Conservation (phyloP, 108 stramenopile genomes). For the Nitzschia putrida region DNA sequence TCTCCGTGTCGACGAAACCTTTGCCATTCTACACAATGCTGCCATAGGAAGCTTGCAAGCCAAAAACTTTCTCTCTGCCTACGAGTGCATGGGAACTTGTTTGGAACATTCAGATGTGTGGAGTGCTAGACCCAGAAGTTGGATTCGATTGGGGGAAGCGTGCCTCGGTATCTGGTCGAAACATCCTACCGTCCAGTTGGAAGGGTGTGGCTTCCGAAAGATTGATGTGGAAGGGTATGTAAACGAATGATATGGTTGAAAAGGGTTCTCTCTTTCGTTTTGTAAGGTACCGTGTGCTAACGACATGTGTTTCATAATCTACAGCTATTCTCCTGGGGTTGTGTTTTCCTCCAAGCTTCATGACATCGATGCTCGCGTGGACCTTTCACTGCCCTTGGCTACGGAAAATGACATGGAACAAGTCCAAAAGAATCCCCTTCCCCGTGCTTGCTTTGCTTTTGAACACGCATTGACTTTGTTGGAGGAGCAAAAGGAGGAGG, state of each 20-base stretch:
- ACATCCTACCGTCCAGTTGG: not conserved
- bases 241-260: not conserved
- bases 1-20: slow-evolving; percentile 49
- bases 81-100: slow-evolving; percentile 70
- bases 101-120: slow-evolving; percentile 40
- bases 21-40: slow-evolving; percentile 64
- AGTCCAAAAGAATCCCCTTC: slow-evolving; percentile 32
- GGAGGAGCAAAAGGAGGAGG: not conserved
- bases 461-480: slow-evolving; percentile 25
- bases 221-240: slow-evolving; percentile 16
- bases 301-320: not conserved
- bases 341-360: too few relatives aligned
- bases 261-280: not conserved
- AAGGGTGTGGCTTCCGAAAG: not conserved
- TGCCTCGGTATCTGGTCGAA: slow-evolving; percentile 59
- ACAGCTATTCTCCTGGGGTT: too few relatives aligned
- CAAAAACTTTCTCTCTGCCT: slow-evolving; percentile 55
- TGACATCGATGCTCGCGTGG: too few relatives aligned
- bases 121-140: slow-evolving; percentile 46
- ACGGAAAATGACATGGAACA: slow-evolving; percentile 46
- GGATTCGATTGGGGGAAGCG: slow-evolving; percentile 82
- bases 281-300: not conserved
- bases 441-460: slow-evolving; percentile 34
- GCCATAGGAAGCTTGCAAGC: slow-evolving; percentile 69
- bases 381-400: slow-evolving; percentile 16